A percentile compares a stretch with the other conserved stretches of the same genome.
Evolutionary conservation across 805 yeast genomes (phyloP).

Genomic region (Monosporozyma unispora): DNA sequence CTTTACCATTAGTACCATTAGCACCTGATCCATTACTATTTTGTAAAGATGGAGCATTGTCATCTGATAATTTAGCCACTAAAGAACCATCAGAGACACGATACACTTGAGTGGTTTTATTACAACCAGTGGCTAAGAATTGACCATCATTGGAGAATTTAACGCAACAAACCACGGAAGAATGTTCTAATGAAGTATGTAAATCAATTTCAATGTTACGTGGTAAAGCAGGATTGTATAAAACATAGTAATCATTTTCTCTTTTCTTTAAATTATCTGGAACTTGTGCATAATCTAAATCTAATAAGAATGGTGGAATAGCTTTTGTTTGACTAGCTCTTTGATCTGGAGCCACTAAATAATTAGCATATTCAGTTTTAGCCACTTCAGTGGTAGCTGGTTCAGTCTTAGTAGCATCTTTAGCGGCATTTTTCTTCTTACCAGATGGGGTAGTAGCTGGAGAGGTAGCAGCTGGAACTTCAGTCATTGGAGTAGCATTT

Average conservation of each 20-base stretch:
- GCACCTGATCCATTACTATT: constrained; percentile 1
- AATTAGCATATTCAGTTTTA: constrained; percentile 8
- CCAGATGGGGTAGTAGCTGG: neutral
- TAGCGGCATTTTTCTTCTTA: neutral
- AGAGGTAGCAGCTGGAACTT: neutral
- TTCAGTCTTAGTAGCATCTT: neutral
- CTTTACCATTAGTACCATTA: neutral
- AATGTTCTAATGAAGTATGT: constrained; percentile 83
- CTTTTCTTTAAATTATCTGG: constrained; percentile 73
- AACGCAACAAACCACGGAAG: constrained; percentile 95
- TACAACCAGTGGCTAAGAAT: constrained; percentile 95
- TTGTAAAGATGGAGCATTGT: constrained; percentile 26
- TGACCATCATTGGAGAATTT: constrained; percentile 88
- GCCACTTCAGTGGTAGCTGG: constrained; percentile 10
- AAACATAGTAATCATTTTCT: constrained; percentile 74
- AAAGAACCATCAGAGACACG: constrained; percentile 86
- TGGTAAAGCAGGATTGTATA: constrained; percentile 82
- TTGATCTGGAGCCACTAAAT: constrained; percentile 33
- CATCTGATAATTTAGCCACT: constrained; percentile 80
- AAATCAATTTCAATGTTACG: constrained; percentile 73
- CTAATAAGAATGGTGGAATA: constrained; percentile 69
- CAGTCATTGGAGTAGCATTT: neutral
- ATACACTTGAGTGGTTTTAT: constrained; percentile 89
- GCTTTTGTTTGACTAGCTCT: constrained; percentile 53
- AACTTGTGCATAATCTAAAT: constrained; percentile 72